Conservation (phyloP, 805 yeast genomes). For the Saccharomycopsis lassenensis region DNA sequence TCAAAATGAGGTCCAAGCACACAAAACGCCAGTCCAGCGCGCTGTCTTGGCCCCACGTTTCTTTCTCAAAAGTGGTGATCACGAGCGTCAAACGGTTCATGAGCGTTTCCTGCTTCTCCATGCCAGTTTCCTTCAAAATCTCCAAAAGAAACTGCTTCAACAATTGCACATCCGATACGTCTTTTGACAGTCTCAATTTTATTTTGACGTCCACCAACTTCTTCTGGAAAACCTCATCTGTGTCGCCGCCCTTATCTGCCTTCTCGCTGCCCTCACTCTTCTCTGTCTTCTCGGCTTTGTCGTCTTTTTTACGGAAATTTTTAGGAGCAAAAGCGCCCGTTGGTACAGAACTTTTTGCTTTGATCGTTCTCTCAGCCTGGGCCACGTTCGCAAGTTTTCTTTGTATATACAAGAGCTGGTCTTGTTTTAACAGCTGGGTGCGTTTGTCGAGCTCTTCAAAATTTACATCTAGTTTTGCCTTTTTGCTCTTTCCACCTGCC, state of each 20-base stretch:
- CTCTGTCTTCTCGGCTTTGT: slow-evolving; percentile 1
- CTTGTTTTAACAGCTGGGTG: neutral
- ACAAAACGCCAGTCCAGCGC: slow-evolving; percentile 18
- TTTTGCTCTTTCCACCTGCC: neutral
- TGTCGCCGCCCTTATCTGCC: neutral
- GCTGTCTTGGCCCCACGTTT: slow-evolving; percentile 13
- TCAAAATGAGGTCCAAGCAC: slow-evolving; percentile 11
- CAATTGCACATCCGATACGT: neutral
- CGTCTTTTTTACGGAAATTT: slow-evolving; percentile 6
- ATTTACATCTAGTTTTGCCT: neutral
- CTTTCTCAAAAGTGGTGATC: slow-evolving; percentile 15
- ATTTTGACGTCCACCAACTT: no score
- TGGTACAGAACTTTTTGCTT: slow-evolving; percentile 9
- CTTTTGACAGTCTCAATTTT: no score
- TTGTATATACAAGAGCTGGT: neutral
- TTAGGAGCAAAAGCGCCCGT: slow-evolving; percentile 16
- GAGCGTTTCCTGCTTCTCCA: slow-evolving; percentile 7
- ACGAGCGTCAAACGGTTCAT: slow-evolving; percentile 14
- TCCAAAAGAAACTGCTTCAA: slow-evolving; percentile 11
- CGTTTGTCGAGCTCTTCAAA: slow-evolving; percentile 4
- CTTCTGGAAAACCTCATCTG: slow-evolving; percentile 7
- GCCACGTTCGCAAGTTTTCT: neutral
- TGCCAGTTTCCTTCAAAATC: slow-evolving; percentile 7
- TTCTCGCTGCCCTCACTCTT: neutral
- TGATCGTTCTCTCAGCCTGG: slow-evolving; percentile 1